Percentiles rank a stretch among this genome's conserved stretches.
Conservation (phyloP, 768 basidiomycete genomes). For the Leccinum broughii region DNA sequence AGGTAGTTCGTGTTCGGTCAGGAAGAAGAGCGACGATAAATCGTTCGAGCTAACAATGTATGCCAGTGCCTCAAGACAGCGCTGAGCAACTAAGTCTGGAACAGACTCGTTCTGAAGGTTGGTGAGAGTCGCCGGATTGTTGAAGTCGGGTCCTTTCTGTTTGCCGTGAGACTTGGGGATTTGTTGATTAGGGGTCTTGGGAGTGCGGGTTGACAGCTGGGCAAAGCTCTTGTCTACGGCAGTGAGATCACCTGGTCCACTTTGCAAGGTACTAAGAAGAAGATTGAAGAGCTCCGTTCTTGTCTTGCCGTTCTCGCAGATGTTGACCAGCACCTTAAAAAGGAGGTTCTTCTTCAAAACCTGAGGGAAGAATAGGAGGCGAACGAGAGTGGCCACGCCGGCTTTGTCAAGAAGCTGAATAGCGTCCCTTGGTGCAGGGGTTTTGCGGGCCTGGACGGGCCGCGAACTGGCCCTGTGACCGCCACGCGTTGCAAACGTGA, state of each 20-base stretch:
- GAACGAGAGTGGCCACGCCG: slow-evolving; percentile 85
- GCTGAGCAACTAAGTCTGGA: slow-evolving; percentile 91
- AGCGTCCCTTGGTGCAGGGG: slow-evolving; percentile 71
- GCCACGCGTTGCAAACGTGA: slow-evolving; percentile 32
- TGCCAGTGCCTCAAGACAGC: slow-evolving; percentile 88
- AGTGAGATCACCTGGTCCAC: slow-evolving; percentile 89
- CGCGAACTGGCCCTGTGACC: slow-evolving; percentile 28
- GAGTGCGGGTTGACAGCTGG: slow-evolving; percentile 78
- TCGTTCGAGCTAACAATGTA: slow-evolving; percentile 88
- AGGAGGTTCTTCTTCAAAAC: slow-evolving; percentile 82
- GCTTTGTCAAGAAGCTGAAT: slow-evolving; percentile 90
- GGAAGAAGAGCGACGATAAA: slow-evolving; percentile 85
- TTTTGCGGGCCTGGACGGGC: slow-evolving; percentile 46
- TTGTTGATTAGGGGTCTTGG: slow-evolving; percentile 46
- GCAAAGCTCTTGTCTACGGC: slow-evolving; percentile 93
- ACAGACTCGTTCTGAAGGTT: slow-evolving; percentile 73
- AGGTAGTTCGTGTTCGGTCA: slow-evolving; percentile 91
- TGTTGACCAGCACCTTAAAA: slow-evolving; percentile 87
- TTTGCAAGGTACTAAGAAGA: slow-evolving; percentile 90
- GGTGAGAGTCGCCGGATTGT: slow-evolving; percentile 48
- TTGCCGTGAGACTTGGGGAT: slow-evolving; percentile 59
- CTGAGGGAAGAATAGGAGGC: slow-evolving; percentile 95
- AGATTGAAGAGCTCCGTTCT: slow-evolving; percentile 92
- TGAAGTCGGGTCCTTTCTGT: slow-evolving; percentile 62
- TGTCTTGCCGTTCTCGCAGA: slow-evolving; percentile 94